These are phyloP conservation scores for Fusarium sp. DNA, from an alignment of 2,329 filamentous ascomycete species.

Conservation along the genomic window DNA sequence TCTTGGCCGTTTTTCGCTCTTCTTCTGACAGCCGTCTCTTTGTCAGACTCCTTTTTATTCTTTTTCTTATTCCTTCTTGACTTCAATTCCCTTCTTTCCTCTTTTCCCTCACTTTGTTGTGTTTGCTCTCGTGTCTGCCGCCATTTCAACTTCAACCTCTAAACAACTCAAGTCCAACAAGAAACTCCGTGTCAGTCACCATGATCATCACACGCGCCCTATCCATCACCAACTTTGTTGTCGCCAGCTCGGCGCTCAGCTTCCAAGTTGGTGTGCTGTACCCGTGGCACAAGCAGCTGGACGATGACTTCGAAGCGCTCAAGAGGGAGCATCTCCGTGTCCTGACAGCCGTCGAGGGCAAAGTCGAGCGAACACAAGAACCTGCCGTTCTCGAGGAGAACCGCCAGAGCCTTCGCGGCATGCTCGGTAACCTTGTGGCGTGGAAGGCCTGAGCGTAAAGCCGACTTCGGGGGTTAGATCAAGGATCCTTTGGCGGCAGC, in stretches of 20 bases:
- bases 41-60: conserved; percentile 9
- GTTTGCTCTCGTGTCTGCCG: conserved; percentile 10
- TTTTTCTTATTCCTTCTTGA: conserved; percentile 3
- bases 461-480: conserved; percentile 31
- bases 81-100: conserved; percentile 4
- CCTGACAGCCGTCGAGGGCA: conserved; percentile 29
- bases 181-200: conserved; percentile 4
- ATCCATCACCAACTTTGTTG: conserved; percentile 63
- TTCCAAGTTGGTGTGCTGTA: conserved; percentile 78
- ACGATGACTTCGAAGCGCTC: conserved; percentile 63
- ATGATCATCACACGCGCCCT: conserved; percentile 46
- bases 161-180: not conserved
- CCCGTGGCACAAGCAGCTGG: conserved; percentile 75
- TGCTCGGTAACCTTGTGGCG: conserved; percentile 30
- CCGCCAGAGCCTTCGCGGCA: conserved; percentile 24
- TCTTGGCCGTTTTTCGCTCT: conserved; percentile 13
- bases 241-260: conserved; percentile 71
- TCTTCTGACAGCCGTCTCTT: not conserved
- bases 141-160: not conserved
- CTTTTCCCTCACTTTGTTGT: conserved; percentile 9
- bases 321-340: conserved; percentile 44
- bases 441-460: conserved; percentile 35
- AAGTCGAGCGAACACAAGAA: conserved; percentile 17
- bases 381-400: conserved; percentile 27
- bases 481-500: conserved; percentile 3